Base-by-base conservation (phyloP, 2,329 filamentous ascomycete species). In the Ceratocystis ficicola region DNA sequence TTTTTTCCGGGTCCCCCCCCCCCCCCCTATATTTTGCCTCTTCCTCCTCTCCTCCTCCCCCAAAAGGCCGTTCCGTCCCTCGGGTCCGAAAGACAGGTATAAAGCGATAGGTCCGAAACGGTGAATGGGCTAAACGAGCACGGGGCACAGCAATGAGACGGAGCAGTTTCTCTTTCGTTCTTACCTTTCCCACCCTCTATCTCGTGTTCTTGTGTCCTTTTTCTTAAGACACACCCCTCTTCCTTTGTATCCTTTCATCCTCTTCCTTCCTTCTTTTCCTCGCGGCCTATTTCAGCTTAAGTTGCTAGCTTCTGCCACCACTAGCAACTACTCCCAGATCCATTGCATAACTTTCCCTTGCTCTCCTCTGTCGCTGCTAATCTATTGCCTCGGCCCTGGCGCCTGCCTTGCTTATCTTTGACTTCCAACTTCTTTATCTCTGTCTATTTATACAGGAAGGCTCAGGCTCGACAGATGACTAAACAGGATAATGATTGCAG, bases 101-200 rank as follows among this genome's bases (percentile, higher is more conserved):
- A 48, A 48, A 48, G 15, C 20, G 50, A 55, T 55, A 55, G 50
- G 50, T 55, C 50, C 52, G 52, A 57, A 57, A 57, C 52, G 52
- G 52, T 57, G 52, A 22, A 32, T 57, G 52, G 52, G 28, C 22
- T 17, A 57, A 57, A 50, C n/a, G 48, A 50, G 48, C 48, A 50
- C 48, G 7, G 48, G n/a, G n/a, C 46, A 48, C 17, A 20, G 22
- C 48, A 50, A 20, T 22, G 48, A 20, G 8, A 50, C 48, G 22
- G 48, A 4, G 10, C 36, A 41, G 48, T 50, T 25, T 20, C 48
- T 22, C n/a, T 50, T 22, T 25, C 4, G 48, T 12, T 50, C 17
- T 50, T 20, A 20, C 17, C 48, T 3, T 50, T 50, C 32, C 32
- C 12, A 36, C 2, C 8, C 10, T 36, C 10, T 15, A 41, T 15